Percentiles rank a stretch among this genome's conserved stretches.
Conservation (phyloP, 179 eudicot genomes). For the Beta corolliflora region DNA sequence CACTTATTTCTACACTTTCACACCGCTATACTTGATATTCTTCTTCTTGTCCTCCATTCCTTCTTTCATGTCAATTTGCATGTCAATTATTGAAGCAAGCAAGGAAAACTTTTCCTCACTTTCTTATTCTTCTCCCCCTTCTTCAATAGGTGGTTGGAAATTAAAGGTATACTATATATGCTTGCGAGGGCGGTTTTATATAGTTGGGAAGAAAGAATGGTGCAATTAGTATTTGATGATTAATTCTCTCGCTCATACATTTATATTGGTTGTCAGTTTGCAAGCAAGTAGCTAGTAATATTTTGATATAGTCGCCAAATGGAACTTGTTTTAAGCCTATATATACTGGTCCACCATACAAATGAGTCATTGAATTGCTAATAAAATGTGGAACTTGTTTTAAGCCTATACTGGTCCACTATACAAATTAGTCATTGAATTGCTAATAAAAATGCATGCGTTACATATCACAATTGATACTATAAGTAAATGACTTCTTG, state of each 20-base stretch:
- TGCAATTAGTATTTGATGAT: too few species aligned
- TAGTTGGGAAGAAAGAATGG: not conserved
- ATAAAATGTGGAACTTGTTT: too few species aligned
- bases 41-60: constrained; percentile 29
- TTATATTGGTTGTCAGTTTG: constrained; percentile 14
- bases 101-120: not conserved
- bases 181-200: not conserved
- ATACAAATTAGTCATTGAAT: too few species aligned
- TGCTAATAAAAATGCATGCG: too few species aligned
- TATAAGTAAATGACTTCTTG: too few species aligned
- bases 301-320: constrained; percentile 10
- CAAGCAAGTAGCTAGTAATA: not conserved
- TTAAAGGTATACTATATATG: not conserved
- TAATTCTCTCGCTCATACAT: not conserved
- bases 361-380: constrained; percentile 5
- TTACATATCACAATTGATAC: too few species aligned
- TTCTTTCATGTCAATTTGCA: constrained; percentile 15
- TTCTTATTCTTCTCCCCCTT: not conserved
- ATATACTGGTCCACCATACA: not conserved
- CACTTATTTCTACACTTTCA: too few species aligned
- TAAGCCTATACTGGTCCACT: too few species aligned
- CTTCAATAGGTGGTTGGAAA: not conserved
- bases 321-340: not conserved
- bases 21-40: constrained; percentile 47
- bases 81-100: not conserved